phyloP scores from a whole-genome alignment of 345 rosid species.

The Erucastrum elatum region DNA sequence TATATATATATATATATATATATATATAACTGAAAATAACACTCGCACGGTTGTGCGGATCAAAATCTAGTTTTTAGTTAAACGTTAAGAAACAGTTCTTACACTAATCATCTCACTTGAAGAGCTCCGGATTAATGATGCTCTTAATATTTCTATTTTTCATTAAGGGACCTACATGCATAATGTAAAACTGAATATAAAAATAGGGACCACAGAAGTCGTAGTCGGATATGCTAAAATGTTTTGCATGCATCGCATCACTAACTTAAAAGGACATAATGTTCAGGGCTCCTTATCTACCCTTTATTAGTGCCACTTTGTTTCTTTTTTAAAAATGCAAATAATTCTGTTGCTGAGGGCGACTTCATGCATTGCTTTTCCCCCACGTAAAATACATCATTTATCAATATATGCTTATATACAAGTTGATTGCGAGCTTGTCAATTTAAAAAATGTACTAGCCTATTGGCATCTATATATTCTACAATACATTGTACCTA shows the following conservation, averaged over 20 bases:
- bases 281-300: constrained; percentile 35
- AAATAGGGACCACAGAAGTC: constrained; percentile 34
- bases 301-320: constrained; percentile 31
- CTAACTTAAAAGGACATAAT: constrained; percentile 32
- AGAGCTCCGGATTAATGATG: too few relatives aligned
- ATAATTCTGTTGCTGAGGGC: constrained; percentile 59
- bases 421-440: not conserved
- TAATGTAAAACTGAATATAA: constrained; percentile 2
- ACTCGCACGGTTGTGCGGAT: too few relatives aligned
- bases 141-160: not conserved
- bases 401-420: constrained; percentile 1
- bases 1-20: too few relatives aligned
- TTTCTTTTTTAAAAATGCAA: constrained; percentile 15
- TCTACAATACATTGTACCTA: constrained; percentile 9
- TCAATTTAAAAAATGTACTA: constrained; percentile 5
- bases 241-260: constrained; percentile 45
- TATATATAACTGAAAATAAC: too few relatives aligned
- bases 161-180: not conserved
- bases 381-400: constrained; percentile 63
- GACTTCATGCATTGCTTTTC: constrained; percentile 90
- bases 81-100: too few relatives aligned
- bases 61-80: too few relatives aligned
- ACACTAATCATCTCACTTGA: too few relatives aligned
- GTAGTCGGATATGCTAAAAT: constrained; percentile 31
- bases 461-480: not conserved